phyloP scores from a whole-genome alignment of 352 stramenopile species.

The Phytophthora megakarya region DNA sequence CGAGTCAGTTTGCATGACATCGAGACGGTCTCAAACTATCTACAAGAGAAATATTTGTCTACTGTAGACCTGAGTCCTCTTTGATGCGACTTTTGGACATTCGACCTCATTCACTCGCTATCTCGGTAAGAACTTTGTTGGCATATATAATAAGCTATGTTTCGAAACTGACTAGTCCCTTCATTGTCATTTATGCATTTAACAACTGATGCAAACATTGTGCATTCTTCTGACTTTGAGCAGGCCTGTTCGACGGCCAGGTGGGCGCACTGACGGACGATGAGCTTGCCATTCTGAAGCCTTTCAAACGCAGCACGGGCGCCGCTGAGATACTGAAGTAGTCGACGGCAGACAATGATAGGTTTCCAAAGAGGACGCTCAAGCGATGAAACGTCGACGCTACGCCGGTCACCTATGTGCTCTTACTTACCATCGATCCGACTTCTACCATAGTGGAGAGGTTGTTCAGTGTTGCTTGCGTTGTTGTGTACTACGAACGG shows the following conservation, averaged over 20 bases:
- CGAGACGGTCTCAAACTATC: slow-evolving; percentile 3
- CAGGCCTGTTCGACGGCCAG: neutral
- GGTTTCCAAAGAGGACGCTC: neutral
- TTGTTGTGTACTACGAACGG: slow-evolving; percentile 6
- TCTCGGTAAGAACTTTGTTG: slow-evolving; percentile 8
- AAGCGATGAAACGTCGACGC: slow-evolving; percentile 2
- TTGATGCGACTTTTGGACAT: slow-evolving; percentile 4
- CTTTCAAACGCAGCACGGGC: neutral
- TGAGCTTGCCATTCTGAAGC: neutral
- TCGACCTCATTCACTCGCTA: slow-evolving; percentile 8
- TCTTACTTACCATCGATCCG: neutral
- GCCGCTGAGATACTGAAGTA: neutral
- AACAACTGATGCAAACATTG: slow-evolving; percentile 7
- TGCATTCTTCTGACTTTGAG: slow-evolving; percentile 2
- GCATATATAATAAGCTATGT: no score
- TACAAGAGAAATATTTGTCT: no score
- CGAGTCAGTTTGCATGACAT: neutral
- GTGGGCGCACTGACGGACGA: neutral
- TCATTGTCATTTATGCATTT: neutral
- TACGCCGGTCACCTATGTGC: neutral
- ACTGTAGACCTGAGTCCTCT: neutral
- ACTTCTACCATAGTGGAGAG: slow-evolving; percentile 11
- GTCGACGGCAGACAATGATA: neutral
- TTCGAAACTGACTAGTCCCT: neutral
- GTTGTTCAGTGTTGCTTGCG: slow-evolving; percentile 6